Conservation (phyloP, 2,329 filamentous ascomycete species). For the Colletotrichum lentis region DNA sequence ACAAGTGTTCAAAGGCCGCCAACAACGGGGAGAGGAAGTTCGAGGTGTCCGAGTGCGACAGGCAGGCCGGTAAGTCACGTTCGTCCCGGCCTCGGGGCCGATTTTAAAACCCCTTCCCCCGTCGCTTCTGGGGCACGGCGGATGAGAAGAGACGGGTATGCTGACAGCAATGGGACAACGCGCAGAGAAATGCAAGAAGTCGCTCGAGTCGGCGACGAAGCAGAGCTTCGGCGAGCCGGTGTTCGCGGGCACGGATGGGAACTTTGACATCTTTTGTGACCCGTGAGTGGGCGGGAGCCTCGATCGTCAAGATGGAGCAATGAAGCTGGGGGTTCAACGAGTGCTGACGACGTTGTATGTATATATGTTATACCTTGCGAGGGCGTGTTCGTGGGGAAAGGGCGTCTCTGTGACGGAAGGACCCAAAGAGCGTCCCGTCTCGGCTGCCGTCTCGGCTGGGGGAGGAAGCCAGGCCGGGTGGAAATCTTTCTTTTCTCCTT, state of each 20-base stretch:
- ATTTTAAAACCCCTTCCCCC: too few relatives aligned
- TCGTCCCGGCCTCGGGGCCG: background rate
- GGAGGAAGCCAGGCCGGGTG: background rate
- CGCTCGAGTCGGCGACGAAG: constrained; percentile 43
- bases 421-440: background rate
- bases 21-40: constrained; percentile 49
- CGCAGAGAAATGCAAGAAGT: constrained; percentile 52
- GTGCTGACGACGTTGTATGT: background rate
- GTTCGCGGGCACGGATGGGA: constrained; percentile 51
- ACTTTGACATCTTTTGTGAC: constrained; percentile 60
- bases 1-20: constrained; percentile 54
- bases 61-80: constrained; percentile 53
- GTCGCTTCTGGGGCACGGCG: background rate
- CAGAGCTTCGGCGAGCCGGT: constrained; percentile 41
- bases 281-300: constrained; percentile 40
- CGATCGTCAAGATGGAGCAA: background rate
- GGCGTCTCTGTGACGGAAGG: background rate
- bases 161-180: background rate
- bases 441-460: too few relatives aligned
- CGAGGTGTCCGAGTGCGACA: constrained; percentile 55
- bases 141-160: background rate
- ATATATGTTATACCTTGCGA: background rate
- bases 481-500: background rate
- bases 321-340: background rate
- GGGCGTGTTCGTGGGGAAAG: constrained; percentile 8